phyloP scores from a whole-genome alignment of 176 grass and related monocot genomes.

The Carex scoparia region DNA sequence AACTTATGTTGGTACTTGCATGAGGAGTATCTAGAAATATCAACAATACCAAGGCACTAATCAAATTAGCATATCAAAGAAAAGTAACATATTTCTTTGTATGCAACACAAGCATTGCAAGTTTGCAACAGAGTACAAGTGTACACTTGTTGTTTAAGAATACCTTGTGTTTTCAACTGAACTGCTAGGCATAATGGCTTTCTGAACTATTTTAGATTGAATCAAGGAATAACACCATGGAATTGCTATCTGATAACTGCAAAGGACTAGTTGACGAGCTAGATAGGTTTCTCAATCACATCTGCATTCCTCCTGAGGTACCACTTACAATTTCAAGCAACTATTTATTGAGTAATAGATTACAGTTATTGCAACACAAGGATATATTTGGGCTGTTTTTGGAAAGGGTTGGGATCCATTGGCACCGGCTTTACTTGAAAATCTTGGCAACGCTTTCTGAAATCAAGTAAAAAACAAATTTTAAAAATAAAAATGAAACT shows the following conservation, averaged over 20 bases:
- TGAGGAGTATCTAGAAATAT: slow-evolving; percentile 1
- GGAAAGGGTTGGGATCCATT: not conserved
- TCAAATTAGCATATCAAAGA: not conserved
- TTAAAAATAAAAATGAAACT: not conserved
- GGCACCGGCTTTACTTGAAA: not conserved
- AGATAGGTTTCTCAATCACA: slow-evolving; percentile 69
- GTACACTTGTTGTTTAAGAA: not conserved
- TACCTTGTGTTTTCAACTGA: not conserved
- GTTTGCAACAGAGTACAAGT: not conserved
- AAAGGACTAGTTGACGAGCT: slow-evolving; percentile 80
- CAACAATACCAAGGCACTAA: not conserved
- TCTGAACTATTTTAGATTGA: slow-evolving; percentile 70
- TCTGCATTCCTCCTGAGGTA: slow-evolving; percentile 89
- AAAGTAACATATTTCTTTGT: not conserved
- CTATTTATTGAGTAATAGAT: not conserved
- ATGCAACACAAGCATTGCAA: not conserved
- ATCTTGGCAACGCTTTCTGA: not conserved
- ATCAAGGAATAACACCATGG: slow-evolving; percentile 89
- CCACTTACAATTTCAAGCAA: slow-evolving; percentile 9
- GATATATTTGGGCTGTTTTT: not conserved
- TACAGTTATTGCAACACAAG: not conserved
- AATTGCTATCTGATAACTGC: slow-evolving; percentile 88
- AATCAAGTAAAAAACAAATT: not conserved
- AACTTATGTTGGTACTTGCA: not conserved
- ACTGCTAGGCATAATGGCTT: not conserved